phyloP scores from a whole-genome alignment of 306 rosid genomes.

The Quercus cerris region DNA sequence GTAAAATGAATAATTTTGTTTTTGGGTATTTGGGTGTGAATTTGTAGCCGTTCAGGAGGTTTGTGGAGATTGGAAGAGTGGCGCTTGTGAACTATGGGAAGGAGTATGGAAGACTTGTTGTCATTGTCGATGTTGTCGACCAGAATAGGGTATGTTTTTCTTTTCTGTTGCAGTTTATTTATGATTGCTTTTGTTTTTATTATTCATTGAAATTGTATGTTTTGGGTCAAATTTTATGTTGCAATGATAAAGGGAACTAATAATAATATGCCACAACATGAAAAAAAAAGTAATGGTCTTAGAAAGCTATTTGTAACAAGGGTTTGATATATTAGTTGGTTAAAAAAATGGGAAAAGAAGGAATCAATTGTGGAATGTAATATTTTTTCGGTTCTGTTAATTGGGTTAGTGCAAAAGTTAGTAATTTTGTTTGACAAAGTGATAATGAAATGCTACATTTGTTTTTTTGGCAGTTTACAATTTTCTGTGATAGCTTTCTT shows the following conservation, averaged over 20 bases:
- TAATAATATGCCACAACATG: too few relatives aligned
- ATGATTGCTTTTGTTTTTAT: not conserved
- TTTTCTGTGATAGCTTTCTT: too few relatives aligned
- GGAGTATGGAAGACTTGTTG: constrained; percentile 42
- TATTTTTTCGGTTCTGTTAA: not conserved
- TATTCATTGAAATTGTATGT: not conserved
- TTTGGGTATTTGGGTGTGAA: not conserved
- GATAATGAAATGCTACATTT: not conserved
- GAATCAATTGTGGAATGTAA: not conserved
- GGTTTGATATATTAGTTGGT: too few relatives aligned
- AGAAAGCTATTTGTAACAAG: too few relatives aligned
- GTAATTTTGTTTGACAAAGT: not conserved
- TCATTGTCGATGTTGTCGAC: constrained; percentile 47
- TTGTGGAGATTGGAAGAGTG: constrained; percentile 47
- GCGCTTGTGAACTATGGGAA: constrained; percentile 49
- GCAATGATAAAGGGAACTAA: not conserved
- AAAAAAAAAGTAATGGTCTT: too few relatives aligned
- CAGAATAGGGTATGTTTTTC: constrained; percentile 32
- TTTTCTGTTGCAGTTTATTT: not conserved
- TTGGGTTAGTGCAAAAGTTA: not conserved
- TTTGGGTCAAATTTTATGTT: not conserved
- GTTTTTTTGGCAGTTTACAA: not conserved
- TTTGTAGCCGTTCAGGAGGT: constrained; percentile 43
- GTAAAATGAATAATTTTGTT: not conserved
- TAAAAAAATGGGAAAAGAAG: too few relatives aligned